Percentiles rank a stretch among this genome's conserved stretches.
phyloP scores from a whole-genome alignment of 176 grass and related monocot species.

The Oryza glaberrima region DNA sequence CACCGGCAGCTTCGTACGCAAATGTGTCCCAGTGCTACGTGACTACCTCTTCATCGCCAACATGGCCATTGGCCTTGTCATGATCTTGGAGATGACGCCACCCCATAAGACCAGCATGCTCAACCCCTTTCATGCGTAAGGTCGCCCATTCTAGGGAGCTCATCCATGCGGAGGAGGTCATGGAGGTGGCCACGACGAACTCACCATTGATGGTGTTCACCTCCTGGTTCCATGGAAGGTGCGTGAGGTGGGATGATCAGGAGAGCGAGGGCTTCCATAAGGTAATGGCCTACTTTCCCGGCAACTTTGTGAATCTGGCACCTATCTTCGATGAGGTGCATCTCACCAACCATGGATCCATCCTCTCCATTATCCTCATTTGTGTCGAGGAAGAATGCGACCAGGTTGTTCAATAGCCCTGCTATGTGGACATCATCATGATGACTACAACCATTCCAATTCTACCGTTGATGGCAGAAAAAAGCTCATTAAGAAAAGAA shows the following conservation, averaged over 20 bases:
- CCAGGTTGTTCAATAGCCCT: no score
- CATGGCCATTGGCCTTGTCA: neutral
- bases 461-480: neutral
- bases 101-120: neutral
- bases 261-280: neutral
- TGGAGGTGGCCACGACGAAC: neutral
- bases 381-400: no score
- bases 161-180: neutral
- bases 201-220: neutral
- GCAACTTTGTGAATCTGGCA: neutral
- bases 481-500: no score
- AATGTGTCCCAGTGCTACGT: neutral
- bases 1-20: neutral
- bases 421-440: neutral
- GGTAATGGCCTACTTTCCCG: no score
- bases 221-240: neutral
- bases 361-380: neutral
- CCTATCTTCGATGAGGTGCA: neutral
- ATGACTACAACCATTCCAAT: neutral
- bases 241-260: neutral
- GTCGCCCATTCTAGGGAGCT: neutral
- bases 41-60: neutral
- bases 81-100: neutral
- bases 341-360: neutral
- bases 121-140: slow-evolving; percentile 24